Evolutionary conservation across 2,329 filamentous ascomycete species (phyloP).

Genomic region (Epichloe brachyelytri): DNA sequence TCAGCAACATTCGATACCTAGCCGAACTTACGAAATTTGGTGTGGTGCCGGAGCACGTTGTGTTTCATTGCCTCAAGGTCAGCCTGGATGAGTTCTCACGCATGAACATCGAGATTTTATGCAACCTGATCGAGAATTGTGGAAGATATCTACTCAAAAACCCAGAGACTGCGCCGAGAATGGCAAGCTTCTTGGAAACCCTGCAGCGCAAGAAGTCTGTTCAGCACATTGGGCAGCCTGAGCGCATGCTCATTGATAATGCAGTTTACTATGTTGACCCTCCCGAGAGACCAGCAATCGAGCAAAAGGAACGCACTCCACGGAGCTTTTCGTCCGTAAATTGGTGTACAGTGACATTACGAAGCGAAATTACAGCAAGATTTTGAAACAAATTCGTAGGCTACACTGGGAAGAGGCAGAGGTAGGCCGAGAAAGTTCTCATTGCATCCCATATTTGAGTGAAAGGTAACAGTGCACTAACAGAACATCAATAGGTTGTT

Average conservation of each 20-base stretch:
- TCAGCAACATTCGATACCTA: constrained; percentile 93
- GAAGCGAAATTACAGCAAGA: constrained; percentile 85
- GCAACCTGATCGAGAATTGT: constrained; percentile 90
- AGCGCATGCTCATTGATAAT: constrained; percentile 97
- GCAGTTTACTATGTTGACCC: constrained; percentile 97
- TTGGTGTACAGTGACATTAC: constrained; percentile 88
- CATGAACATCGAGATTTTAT: constrained; percentile 99
- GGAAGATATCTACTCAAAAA: constrained; percentile 88
- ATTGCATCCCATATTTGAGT: not conserved
- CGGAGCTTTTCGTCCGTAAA: constrained; percentile 86
- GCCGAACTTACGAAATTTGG: constrained; percentile 97
- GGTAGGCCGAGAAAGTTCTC: constrained; percentile 26
- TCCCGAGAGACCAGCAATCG: constrained; percentile 81
- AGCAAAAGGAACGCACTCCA: constrained; percentile 89
- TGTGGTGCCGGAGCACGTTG: constrained; percentile 93
- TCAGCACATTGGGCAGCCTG: constrained; percentile 87
- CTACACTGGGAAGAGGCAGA: constrained; percentile 96
- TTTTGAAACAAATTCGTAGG: constrained; percentile 86
- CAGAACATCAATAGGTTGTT: constrained; percentile 40
- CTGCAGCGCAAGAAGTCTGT: constrained; percentile 91
- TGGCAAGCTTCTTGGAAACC: constrained; percentile 89
- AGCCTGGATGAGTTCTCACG: constrained; percentile 94
- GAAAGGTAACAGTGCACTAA: not conserved
- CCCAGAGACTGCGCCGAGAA: constrained; percentile 81
- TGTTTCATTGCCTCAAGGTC: constrained; percentile 97